Base-by-base conservation (phyloP, 495 filamentous ascomycete species). In the Beverwykella pulmonaria region DNA sequence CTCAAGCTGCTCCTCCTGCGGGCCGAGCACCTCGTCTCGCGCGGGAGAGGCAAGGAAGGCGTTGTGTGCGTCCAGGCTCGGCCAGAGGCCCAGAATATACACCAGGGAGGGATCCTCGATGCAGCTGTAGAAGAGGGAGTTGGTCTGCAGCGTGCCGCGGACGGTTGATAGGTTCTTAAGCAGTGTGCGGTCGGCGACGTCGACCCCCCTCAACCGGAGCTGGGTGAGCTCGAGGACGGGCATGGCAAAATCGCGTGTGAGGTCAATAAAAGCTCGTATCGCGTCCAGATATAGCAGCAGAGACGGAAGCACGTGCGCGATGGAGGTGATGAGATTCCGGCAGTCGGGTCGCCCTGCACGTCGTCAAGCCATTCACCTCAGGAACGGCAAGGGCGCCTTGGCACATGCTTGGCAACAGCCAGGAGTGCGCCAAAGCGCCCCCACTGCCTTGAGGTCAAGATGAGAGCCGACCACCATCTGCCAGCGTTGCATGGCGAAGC, bases 41-140 rank as follows among this genome's bases (percentile, higher is more conserved):
- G 48, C 56, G 27, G 65, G 57, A 34, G 65, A 72, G 26, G 60
- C 53, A 1, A 72, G 57, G 27, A 68, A 72, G n/a, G 34, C 58
- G 27, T 53, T 15, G 52, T 68, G 69, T 20, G 69, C 61, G 8
- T 65, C 25, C 15, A 68, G 65, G 48, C 58, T 61, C 2, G 69
- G 60, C 69, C 69, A 72, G 10, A 65, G 46, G 29, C 69, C 69
- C 22, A 72, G 52, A 58, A 72, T 69, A 66, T 65, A 72, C 41
- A 68, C 44, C 23, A 57, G 32, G 29, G 61, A 19, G 14, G 69
- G 69, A 47, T 69, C 66, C 41, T 69, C 66, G 61, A 67, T 50
- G 54, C 62, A 69, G 49, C 34, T 34, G 39, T 66, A 72, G 66
- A 69, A 72, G 19, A n/a, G 47, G 3, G 66, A 72, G 30, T 67